phyloP scores from a whole-genome alignment of 768 basidiomycete species.

The Psilocybe cubensis region DNA sequence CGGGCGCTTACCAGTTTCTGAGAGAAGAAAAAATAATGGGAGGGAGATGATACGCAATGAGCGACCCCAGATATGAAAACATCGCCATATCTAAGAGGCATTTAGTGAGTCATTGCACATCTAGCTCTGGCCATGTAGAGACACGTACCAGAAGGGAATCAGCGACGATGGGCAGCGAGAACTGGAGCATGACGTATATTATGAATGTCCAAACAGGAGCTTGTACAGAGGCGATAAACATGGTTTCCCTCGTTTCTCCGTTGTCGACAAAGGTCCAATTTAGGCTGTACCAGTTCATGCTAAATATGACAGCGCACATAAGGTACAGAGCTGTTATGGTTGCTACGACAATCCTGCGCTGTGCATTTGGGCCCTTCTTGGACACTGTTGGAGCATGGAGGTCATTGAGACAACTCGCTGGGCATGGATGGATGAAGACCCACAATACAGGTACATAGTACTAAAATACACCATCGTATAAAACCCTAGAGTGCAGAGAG shows the following conservation, averaged over 20 bases:
- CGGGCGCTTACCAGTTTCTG: background rate
- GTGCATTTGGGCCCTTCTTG: background rate
- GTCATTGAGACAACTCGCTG: background rate
- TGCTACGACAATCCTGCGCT: background rate
- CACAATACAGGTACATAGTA: background rate
- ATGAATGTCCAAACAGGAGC: background rate
- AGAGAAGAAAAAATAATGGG: background rate
- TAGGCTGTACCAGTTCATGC: background rate
- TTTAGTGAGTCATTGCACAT: background rate
- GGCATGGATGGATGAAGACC: background rate
- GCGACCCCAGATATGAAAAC: background rate
- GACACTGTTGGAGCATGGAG: background rate
- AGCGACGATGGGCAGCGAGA: background rate
- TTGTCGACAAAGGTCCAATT: background rate
- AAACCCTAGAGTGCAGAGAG: background rate
- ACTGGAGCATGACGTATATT: background rate
- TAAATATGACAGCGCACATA: background rate
- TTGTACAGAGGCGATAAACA: background rate
- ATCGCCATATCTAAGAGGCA: slow-evolving; percentile 3
- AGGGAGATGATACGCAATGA: background rate
- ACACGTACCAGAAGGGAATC: background rate
- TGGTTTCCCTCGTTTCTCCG: background rate
- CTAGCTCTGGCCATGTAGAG: background rate
- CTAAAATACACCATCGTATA: background rate
- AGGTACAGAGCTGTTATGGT: background rate